Base-by-base conservation (phyloP, 176 grass and related monocot genomes). In the Alloteropsis semialata region DNA sequence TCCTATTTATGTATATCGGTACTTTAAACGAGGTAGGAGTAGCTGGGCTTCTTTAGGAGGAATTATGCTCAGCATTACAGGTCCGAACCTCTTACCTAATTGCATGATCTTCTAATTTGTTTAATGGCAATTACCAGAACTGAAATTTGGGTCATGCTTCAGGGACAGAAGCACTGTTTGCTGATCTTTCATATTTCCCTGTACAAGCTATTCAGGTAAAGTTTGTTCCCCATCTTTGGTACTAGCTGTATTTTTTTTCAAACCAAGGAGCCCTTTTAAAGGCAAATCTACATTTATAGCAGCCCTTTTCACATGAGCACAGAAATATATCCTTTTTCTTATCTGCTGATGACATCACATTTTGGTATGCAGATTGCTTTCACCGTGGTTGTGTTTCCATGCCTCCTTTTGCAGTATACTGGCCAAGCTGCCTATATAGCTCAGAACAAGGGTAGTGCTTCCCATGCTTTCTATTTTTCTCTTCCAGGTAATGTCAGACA, bases 11-110 rank as follows among this genome's bases (percentile, higher is more conserved):
- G 82, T 97, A 79, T 90, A 81, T 80, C 58, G 57, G 34, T 97
- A 94, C 59, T 90, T 97, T 28, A 94, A 84, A 43, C 44, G 85
- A 48, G 88, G 90, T 37, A 92, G 54, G 38, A 63, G 3, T 58
- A 87, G 86, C n/a, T 97, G 94, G 94, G 66, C 82, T 66, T 97
- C 94, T 17, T 82, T 97, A 57, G 94, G 94, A 63, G 94, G 94
- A 86, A 94, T 97, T 74, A 86, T 97, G 82, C 94, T 97, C 34
- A 92, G 94, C 77, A 94, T 94, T 85, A 97, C 92, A 92, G 94
- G 92, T 92, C 29, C 9, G 27, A 76, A 41, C 6, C 16, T 30
- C 48, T 80, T 76, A 17, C 55, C 19, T 74, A 19, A 10, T 58
- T 65, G 82, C 32, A 54, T 51, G 14, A n/a, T 58, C 12, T 75